These are phyloP conservation scores for Yamadazyma atlantica DNA, from an alignment of 1,139 yeast genomes.

Conservation along the genomic window DNA sequence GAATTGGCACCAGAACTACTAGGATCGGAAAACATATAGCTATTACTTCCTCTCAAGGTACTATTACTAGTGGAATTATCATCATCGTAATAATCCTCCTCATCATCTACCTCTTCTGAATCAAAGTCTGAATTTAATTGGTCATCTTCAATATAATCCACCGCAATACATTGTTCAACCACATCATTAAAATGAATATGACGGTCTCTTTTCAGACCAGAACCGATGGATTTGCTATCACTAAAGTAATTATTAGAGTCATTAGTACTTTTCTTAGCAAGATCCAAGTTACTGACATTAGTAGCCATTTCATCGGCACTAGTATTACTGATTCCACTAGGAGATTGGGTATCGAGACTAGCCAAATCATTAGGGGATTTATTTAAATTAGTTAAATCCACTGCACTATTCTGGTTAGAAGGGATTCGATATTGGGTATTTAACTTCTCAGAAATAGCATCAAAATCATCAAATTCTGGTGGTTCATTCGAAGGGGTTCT, in stretches of 20 bases:
- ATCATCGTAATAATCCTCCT: constrained; percentile 19
- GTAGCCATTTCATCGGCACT: constrained; percentile 1
- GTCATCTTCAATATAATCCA: constrained; percentile 45
- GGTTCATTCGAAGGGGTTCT: constrained; percentile 22
- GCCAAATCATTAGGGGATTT: background rate
- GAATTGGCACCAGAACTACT: background rate
- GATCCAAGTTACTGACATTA: constrained; percentile 2
- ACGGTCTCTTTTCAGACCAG: constrained; percentile 36
- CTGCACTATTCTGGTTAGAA: constrained; percentile 18
- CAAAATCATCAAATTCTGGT: constrained; percentile 54
- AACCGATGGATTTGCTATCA: constrained; percentile 7
- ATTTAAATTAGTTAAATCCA: constrained; percentile 12
- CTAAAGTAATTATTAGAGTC: constrained; percentile 1
- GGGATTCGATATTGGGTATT: constrained; percentile 51
- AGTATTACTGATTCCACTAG: background rate
- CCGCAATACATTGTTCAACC: constrained; percentile 87
- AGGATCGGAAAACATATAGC: constrained; percentile 8
- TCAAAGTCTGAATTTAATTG: constrained; percentile 17
- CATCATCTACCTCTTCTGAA: constrained; percentile 27
- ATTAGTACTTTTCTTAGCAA: background rate
- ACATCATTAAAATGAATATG: constrained; percentile 90
- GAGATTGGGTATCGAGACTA: constrained; percentile 6
- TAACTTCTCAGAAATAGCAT: constrained; percentile 57
- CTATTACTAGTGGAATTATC: constrained; percentile 9
- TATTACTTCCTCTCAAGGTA: constrained; percentile 4